Evolutionary conservation across 805 yeast species (phyloP), one percentile per base, ranked within the genome.

Genomic region (Pichia nanzhaoensis): DNA sequence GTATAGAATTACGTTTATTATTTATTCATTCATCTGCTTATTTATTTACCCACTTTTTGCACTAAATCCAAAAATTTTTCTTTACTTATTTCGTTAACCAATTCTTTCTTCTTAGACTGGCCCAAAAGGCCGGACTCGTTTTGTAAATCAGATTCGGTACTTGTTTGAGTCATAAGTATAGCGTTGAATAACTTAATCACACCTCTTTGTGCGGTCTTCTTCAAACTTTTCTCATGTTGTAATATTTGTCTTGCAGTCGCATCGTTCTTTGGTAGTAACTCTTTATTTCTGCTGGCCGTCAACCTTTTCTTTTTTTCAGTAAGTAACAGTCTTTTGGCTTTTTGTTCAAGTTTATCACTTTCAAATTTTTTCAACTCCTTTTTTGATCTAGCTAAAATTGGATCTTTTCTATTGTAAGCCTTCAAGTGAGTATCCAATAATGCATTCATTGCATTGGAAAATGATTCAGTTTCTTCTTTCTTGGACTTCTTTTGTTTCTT

Each of bases 51-150:
- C 2, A 89, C 89, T 36, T 83, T 83, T 62, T 81, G 84, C 32
- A 90, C 93, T 63, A 90, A 70, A 64, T 89, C 96, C 64, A 90
- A 74, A 58, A 90, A 90, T 61, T 80, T 85, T 60, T 89, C 95
- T 62, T 90, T 91, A 5, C 95, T 83, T 44, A 90, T 74, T 55
- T 89, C 96, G 35, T 79, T 82, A 48, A 82, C 61, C 49, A 80
- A 77, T 53, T 82, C 82, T 54, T 74, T 69, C 61, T 73, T 75
- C 68, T 60, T 78, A 54, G 65, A 61, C 42, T 63, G 69, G 41
- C 73, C 77, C 21, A 48, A 34, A 7, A 64, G 67, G 35, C 44
- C 58, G 44, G 57, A 66, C 33, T 53, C 53, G 18, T 71, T 79
- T 13, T 67, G 66, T 2, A 78, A 62, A 50, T 76, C 83, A 43